Evolutionary conservation across 495 filamentous ascomycete genomes (phyloP).

Genomic region (Aspergillus wentii): DNA sequence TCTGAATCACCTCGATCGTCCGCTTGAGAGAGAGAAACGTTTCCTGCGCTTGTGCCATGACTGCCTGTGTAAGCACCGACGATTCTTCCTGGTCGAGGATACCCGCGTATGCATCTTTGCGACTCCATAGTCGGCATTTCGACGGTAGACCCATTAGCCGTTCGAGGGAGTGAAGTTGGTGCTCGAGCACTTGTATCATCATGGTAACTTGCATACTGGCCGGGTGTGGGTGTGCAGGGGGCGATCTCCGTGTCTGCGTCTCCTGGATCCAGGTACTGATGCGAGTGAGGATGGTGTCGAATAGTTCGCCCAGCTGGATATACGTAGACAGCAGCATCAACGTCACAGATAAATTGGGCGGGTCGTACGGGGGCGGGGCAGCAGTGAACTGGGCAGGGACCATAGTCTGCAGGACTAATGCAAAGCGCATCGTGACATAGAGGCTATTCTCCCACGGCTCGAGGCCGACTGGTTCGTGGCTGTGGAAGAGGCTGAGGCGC

Average conservation of each 20-base stretch:
- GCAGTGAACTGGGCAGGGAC: not conserved
- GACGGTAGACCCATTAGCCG: not conserved
- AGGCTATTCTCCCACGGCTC: not conserved
- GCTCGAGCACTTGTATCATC: not conserved
- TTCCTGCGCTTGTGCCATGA: not conserved
- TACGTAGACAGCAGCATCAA: not conserved
- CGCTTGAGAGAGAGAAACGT: not conserved
- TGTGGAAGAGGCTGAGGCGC: not conserved
- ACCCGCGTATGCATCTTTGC: not conserved
- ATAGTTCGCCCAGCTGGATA: not conserved
- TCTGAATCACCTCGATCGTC: too few relatives aligned
- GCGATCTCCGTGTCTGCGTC: too few relatives aligned
- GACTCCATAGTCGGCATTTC: not conserved
- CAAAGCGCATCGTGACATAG: not conserved
- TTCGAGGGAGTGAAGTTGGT: not conserved
- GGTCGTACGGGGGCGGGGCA: not conserved
- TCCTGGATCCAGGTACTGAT: not conserved
- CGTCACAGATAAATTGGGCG: not conserved
- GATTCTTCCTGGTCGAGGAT: not conserved
- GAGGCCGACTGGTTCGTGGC: not conserved
- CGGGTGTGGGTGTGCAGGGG: too few relatives aligned
- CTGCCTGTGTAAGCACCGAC: not conserved
- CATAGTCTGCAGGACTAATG: not conserved
- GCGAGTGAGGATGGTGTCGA: not conserved
- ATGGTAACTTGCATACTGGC: too few relatives aligned